Evolutionary conservation across 345 rosid genomes (phyloP), one percentile per base, ranked within the genome.

Genomic region (Passiflora organensis): DNA sequence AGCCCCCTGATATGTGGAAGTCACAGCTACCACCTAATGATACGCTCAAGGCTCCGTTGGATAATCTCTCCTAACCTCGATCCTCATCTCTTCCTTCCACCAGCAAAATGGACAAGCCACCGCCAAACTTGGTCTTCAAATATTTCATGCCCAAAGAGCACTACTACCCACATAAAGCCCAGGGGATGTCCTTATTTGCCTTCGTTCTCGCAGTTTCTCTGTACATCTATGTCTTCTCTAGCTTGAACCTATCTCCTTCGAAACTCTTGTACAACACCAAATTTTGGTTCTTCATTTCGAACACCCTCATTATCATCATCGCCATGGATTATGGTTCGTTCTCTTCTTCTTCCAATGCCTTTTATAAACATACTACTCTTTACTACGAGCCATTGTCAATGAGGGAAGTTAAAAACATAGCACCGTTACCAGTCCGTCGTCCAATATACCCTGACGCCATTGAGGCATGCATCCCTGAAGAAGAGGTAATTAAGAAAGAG

Each of bases 281-380:
- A 20, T 72, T 86, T 48, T 82, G 79, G 84, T 84, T 82, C 59
- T 70, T 82, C 69, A 72, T 89, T 47, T 84, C 82, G 66, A 84
- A 80, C 73, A 76, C 80, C 59, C 70, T 82, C 41, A 76, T 84
- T 51, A 69, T 82, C 74, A 78, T 86, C 61, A 79, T 83, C 14
- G 76, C 80, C 0, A 81, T 72, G 12, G 91, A 84, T 62, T 86
- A 76, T 48, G 81, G 85, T 11, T 69, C 78, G 24, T 88, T 78
- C 71, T 67, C 74, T 32, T 52, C 52, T 1, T 59, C 74, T 4
- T 57, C 73, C 18, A 62, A 64, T 60, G n/a, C n/a, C n/a, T n/a
- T 61, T 53, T 13, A 47, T 47, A 72, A 14, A 36, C 24, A 21
- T 14, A 65, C 6, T 32, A 74, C 72, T 61, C 50, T 73, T 36